Base-by-base conservation (phyloP, 345 rosid species). In the Luvunga scandens region DNA sequence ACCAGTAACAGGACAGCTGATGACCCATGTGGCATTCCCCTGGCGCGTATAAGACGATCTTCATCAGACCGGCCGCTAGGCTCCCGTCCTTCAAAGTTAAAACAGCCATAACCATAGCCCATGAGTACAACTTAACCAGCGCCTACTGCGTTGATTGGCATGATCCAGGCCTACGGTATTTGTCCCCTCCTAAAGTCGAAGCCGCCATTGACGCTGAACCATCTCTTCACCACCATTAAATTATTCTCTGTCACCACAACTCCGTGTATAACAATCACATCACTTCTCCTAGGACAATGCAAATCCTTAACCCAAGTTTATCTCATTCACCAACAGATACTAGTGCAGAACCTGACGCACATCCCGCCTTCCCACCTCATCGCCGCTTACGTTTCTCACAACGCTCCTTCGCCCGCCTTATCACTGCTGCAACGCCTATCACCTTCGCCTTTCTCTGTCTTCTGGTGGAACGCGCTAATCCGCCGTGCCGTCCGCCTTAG, bases 381-480 rank as follows among this genome's bases (percentile, higher is more conserved):
- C 67, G 88, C 90, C 81, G 84, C 94, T 33, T 94, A 94, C 86
- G 79, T 94, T 67, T 84, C 89, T 69, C 86, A 81, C 82, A 72
- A 85, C 22, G 80, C 85, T 67, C 89, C 89, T 38, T 78, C 84
- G 22, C 21, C 14, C 22, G 86, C 93, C 33, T 62, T 89, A 50
- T 87, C 92, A 78, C 87, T 92, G 77, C 93, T 94, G 71, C 86
- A 83, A 59, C 65, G 76, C 28, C 82, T 87, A 31, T 33, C 83
- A 9, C 90, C 97, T 0, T 91, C 91, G 34, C 68, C 85, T 66
- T 73, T 75, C 39, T 81, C 88, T 22, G 88, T 91, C 71, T 92
- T 84, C 86, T 88, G 88, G 82, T 92, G 95, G 97, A 94, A 94
- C 80, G 75, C 84, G 69, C 89, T 92, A 62, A 91, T 94, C 45